These are phyloP conservation scores for Musa acuminata DNA, from an alignment of 176 grass and related monocot genomes.

Conservation along the genomic window DNA sequence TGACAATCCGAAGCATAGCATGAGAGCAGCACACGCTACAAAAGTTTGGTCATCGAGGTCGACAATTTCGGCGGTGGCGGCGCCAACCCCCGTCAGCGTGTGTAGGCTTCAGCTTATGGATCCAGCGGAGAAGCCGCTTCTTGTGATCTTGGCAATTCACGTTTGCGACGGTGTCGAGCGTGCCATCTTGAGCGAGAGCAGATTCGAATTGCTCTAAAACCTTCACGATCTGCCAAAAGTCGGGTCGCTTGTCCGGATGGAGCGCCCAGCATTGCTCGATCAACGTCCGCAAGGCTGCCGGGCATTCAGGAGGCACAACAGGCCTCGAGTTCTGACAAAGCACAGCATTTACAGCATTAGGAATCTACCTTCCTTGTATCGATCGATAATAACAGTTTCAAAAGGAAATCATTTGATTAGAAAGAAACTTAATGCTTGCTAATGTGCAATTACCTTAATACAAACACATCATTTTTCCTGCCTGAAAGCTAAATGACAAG, in stretches of 20 bases:
- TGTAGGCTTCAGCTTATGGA: slow-evolving; percentile 52
- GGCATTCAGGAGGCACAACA: slow-evolving; percentile 50
- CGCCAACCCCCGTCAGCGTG: slow-evolving; percentile 2
- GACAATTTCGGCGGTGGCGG: background rate
- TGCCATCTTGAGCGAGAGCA: slow-evolving; percentile 44
- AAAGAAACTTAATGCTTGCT: too few relatives aligned
- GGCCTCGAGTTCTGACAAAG: slow-evolving; percentile 50
- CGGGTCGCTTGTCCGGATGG: slow-evolving; percentile 66
- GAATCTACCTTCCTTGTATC: too few relatives aligned
- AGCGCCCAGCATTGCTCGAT: slow-evolving; percentile 75
- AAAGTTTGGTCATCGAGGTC: background rate
- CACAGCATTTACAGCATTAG: too few relatives aligned
- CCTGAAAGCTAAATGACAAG: too few relatives aligned
- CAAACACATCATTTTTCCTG: too few relatives aligned
- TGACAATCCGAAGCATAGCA: too few relatives aligned
- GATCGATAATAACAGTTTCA: too few relatives aligned
- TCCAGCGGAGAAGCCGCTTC: slow-evolving; percentile 58
- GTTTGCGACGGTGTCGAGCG: slow-evolving; percentile 38
- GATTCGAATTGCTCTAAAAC: slow-evolving; percentile 52
- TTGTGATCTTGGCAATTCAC: slow-evolving; percentile 51
- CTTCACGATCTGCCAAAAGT: slow-evolving; percentile 89
- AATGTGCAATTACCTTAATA: too few relatives aligned
- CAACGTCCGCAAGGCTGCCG: slow-evolving; percentile 35
- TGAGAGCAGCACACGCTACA: background rate
- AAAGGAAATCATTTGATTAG: too few relatives aligned